Evolutionary conservation across 352 stramenopile genomes (phyloP).

Genomic region (Phytophthora sansomeana): DNA sequence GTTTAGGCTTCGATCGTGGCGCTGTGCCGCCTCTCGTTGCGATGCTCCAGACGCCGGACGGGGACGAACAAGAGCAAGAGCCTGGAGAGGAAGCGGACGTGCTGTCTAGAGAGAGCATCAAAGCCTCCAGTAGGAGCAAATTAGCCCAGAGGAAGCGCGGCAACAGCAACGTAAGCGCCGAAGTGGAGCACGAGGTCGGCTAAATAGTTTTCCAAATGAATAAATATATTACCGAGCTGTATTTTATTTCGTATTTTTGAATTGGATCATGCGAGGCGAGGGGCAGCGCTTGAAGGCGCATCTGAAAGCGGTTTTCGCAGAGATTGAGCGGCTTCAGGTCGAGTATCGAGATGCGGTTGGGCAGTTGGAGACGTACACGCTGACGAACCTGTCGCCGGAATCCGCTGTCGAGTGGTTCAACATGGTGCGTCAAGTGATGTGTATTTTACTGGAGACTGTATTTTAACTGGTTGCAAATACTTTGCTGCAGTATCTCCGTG

Average conservation of each 20-base stretch:
- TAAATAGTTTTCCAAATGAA: too few relatives aligned
- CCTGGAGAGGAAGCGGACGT: slow-evolving; percentile 50
- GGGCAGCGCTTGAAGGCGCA: slow-evolving; percentile 52
- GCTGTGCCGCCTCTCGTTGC: slow-evolving; percentile 22
- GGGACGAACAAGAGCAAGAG: slow-evolving; percentile 55
- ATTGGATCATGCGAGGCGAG: slow-evolving; percentile 17
- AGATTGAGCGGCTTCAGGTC: slow-evolving; percentile 56
- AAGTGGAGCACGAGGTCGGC: slow-evolving; percentile 13
- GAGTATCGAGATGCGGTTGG: slow-evolving; percentile 52
- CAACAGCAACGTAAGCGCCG: slow-evolving; percentile 7
- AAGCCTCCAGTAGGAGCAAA: slow-evolving; percentile 67
- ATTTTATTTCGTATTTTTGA: background rate
- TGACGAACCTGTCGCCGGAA: slow-evolving; percentile 47
- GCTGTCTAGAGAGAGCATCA: slow-evolving; percentile 72
- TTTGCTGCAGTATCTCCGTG: slow-evolving; percentile 60
- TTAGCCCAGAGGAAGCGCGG: slow-evolving; percentile 62
- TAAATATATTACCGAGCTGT: background rate
- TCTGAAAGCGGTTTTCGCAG: slow-evolving; percentile 50
- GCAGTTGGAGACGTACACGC: slow-evolving; percentile 45
- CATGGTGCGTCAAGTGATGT: slow-evolving; percentile 43
- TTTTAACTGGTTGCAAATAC: background rate
- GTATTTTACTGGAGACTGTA: background rate
- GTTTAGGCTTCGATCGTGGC: slow-evolving; percentile 44
- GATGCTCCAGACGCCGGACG: slow-evolving; percentile 27
- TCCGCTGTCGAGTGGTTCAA: slow-evolving; percentile 67